Evolutionary conservation across 108 stramenopile genomes (phyloP), one percentile per base, ranked within the genome.

Genomic region (Cylindrotheca closterium): DNA sequence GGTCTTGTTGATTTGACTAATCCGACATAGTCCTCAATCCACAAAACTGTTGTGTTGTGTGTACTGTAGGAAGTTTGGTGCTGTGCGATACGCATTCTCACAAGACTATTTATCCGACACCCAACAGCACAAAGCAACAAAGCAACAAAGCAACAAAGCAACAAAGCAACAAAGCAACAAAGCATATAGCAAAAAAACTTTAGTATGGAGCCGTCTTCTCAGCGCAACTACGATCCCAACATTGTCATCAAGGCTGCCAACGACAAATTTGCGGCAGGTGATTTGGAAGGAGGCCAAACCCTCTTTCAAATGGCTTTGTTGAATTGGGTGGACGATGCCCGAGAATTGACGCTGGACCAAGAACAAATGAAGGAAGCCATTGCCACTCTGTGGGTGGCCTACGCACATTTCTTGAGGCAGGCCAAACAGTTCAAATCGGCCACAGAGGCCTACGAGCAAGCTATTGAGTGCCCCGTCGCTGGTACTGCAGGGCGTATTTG

Each of bases 271-370:
- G 55, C 60, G 0, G 37, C 60, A 0, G 52, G 53, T 3, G 60
- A 68, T 48, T 52, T 91, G 23, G 34, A 48, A 18, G 87, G 87
- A 30, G 92, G 89, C 3, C 78, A 86, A 65, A 84, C 82, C 47
- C 59, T 86, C 30, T 94, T 76, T 65, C 81, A 91, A 70, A 73
- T 78, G 21, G 89, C 92, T 10, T 51, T 94, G 51, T 75, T 94
- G 70, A 85, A 83, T 42, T 94, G 92, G 92, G 87, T 87, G 22
- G 92, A 94, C 67, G 92, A 94, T 65, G 86, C 89, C 21, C 86
- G 84, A n/a, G 33, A n/a, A 26, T 19, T 4, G 17, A 48, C 58
- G 34, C 58, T 55, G n/a, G 70, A 66, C 60, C 69, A 54, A 10
- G 74, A 81, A 27, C 65, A 47, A n/a, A 22, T 78, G 47, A 51